Percentiles rank a stretch among this genome's conserved stretches.
Evolutionary conservation across 2,329 filamentous ascomycete species (phyloP).

Genomic region (Fusarium pseudograminearum): DNA sequence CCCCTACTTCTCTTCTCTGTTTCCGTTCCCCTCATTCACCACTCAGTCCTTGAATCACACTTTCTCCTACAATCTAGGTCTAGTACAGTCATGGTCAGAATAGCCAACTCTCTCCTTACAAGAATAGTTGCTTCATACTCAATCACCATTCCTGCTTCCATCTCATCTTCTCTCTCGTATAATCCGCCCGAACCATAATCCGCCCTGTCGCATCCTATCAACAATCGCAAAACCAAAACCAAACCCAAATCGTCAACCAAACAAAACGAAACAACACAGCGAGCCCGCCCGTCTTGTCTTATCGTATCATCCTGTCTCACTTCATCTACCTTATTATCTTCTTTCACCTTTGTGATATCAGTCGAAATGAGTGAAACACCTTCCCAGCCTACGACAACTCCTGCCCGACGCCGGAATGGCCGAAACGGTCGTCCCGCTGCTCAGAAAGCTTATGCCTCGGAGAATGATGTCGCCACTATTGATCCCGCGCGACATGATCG

Average conservation of each 20-base stretch:
- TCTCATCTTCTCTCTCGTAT: conserved; percentile 34
- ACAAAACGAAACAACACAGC: conserved; percentile 9
- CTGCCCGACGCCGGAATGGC: conserved; percentile 55
- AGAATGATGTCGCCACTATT: conserved; percentile 61
- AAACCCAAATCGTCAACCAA: conserved; percentile 10
- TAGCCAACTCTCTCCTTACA: conserved; percentile 38
- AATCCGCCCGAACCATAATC: conserved; percentile 40
- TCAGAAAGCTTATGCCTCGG: conserved; percentile 70
- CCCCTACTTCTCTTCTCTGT: conserved; percentile 2
- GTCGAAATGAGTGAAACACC: conserved; percentile 52
- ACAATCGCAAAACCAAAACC: conserved; percentile 4
- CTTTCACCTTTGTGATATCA: conserved; percentile 9
- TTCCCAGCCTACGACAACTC: conserved; percentile 52
- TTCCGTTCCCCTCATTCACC: conserved; percentile 28
- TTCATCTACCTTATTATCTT: conserved; percentile 6
- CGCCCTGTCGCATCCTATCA: conserved; percentile 23
- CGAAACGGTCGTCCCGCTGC: conserved; percentile 56
- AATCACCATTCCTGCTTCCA: conserved; percentile 32
- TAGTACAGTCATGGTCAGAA: conserved; percentile 42
- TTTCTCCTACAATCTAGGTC: conserved; percentile 27
- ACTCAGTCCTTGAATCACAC: conserved; percentile 32
- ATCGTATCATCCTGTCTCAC: conserved; percentile 5
- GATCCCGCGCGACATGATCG: conserved; percentile 51
- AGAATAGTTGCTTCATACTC: conserved; percentile 40
- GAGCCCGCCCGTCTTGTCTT: background rate